Evolutionary conservation across 2,329 filamentous ascomycete species (phyloP), one percentile per base, ranked within the genome.

Genomic region (Seiridium unicorne): DNA sequence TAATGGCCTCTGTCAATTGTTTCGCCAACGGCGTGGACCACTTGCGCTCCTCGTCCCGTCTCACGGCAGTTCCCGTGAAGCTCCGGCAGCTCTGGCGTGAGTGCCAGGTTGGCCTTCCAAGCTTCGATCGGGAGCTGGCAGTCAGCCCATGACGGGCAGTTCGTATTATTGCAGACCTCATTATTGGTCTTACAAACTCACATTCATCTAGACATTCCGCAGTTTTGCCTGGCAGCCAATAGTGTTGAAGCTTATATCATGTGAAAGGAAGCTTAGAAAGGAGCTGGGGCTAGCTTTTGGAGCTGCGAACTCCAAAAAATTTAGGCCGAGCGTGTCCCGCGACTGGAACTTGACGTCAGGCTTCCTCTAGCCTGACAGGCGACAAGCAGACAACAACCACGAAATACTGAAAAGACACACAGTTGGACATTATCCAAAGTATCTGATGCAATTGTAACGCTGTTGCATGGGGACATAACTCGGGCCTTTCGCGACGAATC

Each of bases 1-100:
- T 89, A 64, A 98, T 97, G 51, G 93, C 93, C 73, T 93, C 88
- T 59, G 89, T 89, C 55, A 98, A 84, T 66, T 90, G 89, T 73
- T 95, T 94, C 6, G 94, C 93, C 62, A 99, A 78, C 11, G 94
- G 93, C 3, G 94, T 99, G 2, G 93, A 96, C 93, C 93, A 97
- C 79, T 91, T 79, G 63, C 89, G 83, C 59, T 79, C 77, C 5
- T 75, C 73, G 6, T 70, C 66, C 56, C 61, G 59, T n/a, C 57
- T 70, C 54, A 44, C 63, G 4, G 66, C 64, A 1, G 72, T 73
- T 36, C 65, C 58, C 4, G 70, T 69, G 26, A 76, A 70, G 59
- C 59, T 59, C 38, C 69, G 68, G 34, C 51, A 69, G 58, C 62
- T 62, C 11, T 62, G 65, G 35, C 47, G 62, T 58, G 54, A 57